A percentile compares a stretch with the other conserved stretches of the same genome.
Conservation (phyloP, 352 stramenopile species). For the Globisporangium splendens region DNA sequence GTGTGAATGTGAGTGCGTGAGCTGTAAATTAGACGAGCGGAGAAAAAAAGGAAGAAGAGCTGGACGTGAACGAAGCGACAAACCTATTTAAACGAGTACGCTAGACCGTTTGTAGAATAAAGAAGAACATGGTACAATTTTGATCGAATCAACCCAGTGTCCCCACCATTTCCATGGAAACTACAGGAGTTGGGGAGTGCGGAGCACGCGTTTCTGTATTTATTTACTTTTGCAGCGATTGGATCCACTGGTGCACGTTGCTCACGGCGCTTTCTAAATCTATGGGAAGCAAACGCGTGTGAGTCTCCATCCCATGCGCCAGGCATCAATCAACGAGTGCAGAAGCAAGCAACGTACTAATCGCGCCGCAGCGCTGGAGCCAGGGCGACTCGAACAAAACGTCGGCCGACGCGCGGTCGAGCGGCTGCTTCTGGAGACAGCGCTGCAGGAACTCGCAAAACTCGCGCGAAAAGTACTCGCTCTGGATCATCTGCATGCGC, state of each 20-base stretch:
- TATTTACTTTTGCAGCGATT: constrained; percentile 46
- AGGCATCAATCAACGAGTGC: background rate
- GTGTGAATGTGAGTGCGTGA: constrained; percentile 10
- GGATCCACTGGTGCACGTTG: constrained; percentile 73
- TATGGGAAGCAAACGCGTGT: constrained; percentile 4
- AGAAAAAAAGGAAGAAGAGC: no score
- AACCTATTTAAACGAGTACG: no score
- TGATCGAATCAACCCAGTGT: background rate
- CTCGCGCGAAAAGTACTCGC: constrained; percentile 64
- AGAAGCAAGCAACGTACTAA: constrained; percentile 43
- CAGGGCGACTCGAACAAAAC: constrained; percentile 67
- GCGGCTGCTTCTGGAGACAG: constrained; percentile 66
- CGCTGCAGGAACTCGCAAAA: constrained; percentile 67
- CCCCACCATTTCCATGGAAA: background rate
- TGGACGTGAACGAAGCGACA: no score
- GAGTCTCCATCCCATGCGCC: no score
- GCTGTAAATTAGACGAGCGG: no score
- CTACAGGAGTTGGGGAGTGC: background rate
- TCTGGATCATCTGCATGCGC: constrained; percentile 64
- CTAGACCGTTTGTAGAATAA: no score
- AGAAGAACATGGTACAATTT: no score
- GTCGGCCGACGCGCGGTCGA: constrained; percentile 57
- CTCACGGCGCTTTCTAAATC: constrained; percentile 30
- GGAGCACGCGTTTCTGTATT: background rate
- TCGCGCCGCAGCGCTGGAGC: constrained; percentile 57